These are phyloP conservation scores for Mrakia hoshinonis DNA, from an alignment of 768 basidiomycete genomes.

Conservation along the genomic window DNA sequence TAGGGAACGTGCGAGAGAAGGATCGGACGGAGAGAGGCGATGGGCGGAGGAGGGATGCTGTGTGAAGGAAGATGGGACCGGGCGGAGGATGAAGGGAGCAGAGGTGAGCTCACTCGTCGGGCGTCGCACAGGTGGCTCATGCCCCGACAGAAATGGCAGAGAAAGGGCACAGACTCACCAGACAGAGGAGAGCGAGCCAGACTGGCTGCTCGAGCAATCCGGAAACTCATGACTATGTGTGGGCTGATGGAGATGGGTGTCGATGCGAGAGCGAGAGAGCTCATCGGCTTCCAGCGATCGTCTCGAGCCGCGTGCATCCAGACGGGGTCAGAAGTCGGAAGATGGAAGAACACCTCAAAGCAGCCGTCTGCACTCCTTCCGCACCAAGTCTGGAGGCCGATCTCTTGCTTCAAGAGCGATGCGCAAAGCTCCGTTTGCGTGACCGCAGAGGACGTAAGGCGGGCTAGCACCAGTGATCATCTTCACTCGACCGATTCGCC, in stretches of 20 bases:
- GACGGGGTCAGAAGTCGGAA: no score
- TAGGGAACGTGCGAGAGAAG: not conserved
- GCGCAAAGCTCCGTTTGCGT: no score
- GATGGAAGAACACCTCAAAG: no score
- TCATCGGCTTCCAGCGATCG: no score
- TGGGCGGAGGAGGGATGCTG: not conserved
- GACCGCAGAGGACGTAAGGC: no score
- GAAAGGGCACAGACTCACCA: not conserved
- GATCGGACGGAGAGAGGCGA: not conserved
- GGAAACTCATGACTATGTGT: not conserved
- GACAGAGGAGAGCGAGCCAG: not conserved
- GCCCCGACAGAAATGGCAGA: not conserved
- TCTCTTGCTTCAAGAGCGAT: not conserved
- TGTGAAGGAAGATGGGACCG: not conserved
- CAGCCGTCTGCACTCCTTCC: no score
- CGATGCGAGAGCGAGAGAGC: no score
- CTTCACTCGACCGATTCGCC: no score
- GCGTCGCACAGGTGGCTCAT: not conserved
- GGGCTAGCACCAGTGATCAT: no score
- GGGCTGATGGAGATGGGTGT: no score
- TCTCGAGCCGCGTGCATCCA: no score
- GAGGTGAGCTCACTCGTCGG: not conserved
- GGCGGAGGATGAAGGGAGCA: not conserved
- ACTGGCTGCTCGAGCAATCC: not conserved
- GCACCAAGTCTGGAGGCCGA: not conserved